A percentile compares a stretch with the other conserved stretches of the same genome.
These are phyloP conservation scores for Lathyrus tuberosus DNA, from an alignment of 306 rosid species.

Conservation along the genomic window DNA sequence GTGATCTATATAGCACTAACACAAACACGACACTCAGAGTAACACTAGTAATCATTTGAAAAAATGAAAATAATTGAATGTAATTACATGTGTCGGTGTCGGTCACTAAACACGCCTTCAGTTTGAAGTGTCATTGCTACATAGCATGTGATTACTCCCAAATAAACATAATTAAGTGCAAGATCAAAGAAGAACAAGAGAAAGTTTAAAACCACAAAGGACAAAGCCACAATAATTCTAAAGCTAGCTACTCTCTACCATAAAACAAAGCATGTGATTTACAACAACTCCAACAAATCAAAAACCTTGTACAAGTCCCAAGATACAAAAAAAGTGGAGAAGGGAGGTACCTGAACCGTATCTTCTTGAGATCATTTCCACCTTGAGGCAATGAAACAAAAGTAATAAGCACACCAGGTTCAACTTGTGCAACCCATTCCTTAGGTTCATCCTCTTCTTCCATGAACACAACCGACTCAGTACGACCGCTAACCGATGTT, in stretches of 20 bases:
- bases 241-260: slow-evolving; percentile 38
- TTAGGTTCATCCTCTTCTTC: slow-evolving; percentile 97
- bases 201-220: slow-evolving; percentile 51
- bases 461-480: slow-evolving; percentile 78
- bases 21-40: not conserved
- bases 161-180: slow-evolving; percentile 43
- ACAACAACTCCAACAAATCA: slow-evolving; percentile 42
- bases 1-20: slow-evolving; percentile 43
- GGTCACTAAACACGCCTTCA: not conserved
- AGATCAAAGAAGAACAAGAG: slow-evolving; percentile 41
- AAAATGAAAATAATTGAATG: not conserved
- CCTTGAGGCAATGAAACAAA: slow-evolving; percentile 91
- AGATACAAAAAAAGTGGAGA: slow-evolving; percentile 27
- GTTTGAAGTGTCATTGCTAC: not conserved
- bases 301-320: slow-evolving; percentile 42
- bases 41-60: not conserved
- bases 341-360: slow-evolving; percentile 84
- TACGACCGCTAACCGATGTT: slow-evolving; percentile 82
- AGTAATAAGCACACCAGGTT: slow-evolving; percentile 97
- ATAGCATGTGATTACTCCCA: slow-evolving; percentile 47
- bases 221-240: slow-evolving; percentile 45
- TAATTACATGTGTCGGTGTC: not conserved
- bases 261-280: slow-evolving; percentile 51
- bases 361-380: slow-evolving; percentile 93
- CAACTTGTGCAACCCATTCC: slow-evolving; percentile 98